Percentiles rank a stretch among this genome's conserved stretches.
Conservation (phyloP, 345 rosid species). For the Eucalyptus regnans region DNA sequence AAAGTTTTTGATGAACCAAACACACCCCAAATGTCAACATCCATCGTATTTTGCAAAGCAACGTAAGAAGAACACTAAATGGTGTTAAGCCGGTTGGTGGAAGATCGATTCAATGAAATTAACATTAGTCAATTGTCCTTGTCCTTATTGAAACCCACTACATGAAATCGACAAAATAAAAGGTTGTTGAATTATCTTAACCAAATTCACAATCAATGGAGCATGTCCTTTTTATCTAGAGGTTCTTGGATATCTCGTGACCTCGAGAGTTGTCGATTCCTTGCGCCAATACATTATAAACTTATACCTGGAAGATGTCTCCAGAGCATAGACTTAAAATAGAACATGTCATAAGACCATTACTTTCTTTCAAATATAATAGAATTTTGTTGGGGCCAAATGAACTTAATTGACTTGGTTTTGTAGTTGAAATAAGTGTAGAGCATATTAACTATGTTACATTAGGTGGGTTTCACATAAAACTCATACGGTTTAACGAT, state of each 20-base stretch:
- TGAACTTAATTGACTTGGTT: background rate
- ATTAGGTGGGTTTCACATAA: background rate
- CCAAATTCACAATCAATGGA: background rate
- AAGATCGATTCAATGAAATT: background rate
- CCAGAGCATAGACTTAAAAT: background rate
- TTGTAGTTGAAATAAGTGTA: background rate
- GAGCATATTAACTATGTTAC: background rate
- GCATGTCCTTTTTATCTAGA: background rate
- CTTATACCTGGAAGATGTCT: background rate
- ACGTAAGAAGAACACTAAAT: background rate
- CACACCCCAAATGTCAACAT: background rate
- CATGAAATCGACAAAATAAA: background rate
- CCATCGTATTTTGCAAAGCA: background rate
- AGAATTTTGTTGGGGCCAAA: too few species aligned
- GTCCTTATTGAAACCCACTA: background rate
- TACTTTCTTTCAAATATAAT: too few species aligned
- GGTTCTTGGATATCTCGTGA: background rate
- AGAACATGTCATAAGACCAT: too few species aligned
- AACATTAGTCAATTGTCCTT: rapidly evolving
- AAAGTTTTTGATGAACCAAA: too few species aligned
- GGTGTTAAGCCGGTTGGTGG: background rate
- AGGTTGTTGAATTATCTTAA: background rate
- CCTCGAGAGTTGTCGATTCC: background rate
- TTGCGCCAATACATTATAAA: background rate
- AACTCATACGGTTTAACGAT: background rate